Evolutionary conservation across 2,329 filamentous ascomycete genomes (phyloP), one percentile per base, ranked within the genome.

Genomic region (Penicillium sp.): DNA sequence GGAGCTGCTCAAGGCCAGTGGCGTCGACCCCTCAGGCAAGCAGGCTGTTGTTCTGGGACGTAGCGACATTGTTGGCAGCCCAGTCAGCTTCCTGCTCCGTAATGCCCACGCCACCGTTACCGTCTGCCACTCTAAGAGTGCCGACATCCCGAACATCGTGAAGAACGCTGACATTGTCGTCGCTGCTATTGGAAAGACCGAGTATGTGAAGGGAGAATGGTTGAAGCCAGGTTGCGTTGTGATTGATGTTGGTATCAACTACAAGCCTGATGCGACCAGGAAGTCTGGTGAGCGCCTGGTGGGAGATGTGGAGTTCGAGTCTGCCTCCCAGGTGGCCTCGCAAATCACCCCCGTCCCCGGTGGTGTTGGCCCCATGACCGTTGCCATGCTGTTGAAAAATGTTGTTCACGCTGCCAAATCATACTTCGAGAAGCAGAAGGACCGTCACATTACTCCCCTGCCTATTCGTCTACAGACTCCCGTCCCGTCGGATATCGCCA

Each of bases 241-340:
- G 42, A 96, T 99, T 69, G 95, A 99, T 70, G 95, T 99, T 19
- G 95, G 95, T 60, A 99, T 93, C 64, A 99, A 99, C 81, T 97
- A 92, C 81, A 88, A 98, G 56, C 85, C 91, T 6, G 95, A 99
- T 72, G 81, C 87, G 37, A 88, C 89, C 60, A 96, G 90, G 81
- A 97, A 97, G 81, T 96, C 92, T 13, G 95, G 95, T 33, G 86
- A 95, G 75, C 87, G 93, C 63, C 85, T 99, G 23, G 93, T 98
- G 7, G 95, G 95, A 59, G 95, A 99, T 74, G 95, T 99, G 43
- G 92, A 99, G 69, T 98, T 88, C 68, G 92, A 92, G 51, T 87
- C 90, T 44, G 93, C 93, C 16, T 84, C 83, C 16, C 83, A 96
- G 72, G 90, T 97, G 43, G 95, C 93, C 21, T 96, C 93, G 2